A percentile compares a stretch with the other conserved stretches of the same genome.
phyloP scores from a whole-genome alignment of 768 basidiomycete species.

The Hypholoma fasciculare region DNA sequence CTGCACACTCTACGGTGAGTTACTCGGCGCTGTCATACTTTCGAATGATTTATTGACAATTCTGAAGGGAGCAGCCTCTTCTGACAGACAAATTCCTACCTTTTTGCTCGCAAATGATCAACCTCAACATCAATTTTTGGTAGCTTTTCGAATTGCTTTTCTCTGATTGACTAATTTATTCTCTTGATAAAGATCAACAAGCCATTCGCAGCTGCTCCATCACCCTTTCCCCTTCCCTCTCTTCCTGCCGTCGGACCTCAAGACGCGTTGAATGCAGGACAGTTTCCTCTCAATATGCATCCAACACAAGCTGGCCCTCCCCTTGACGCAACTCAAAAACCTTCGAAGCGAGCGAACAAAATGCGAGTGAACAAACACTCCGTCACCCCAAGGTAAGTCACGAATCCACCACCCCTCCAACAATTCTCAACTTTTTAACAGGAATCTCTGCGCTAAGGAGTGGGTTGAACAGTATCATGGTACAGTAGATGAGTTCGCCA shows the following conservation, averaged over 20 bases:
- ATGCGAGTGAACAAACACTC: slow-evolving; percentile 11
- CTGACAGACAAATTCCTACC: slow-evolving; percentile 7
- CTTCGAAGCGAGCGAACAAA: slow-evolving; percentile 4
- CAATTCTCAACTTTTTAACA: neutral
- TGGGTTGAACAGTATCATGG: slow-evolving; percentile 11
- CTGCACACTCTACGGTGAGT: too few relatives aligned
- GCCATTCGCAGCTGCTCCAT: slow-evolving; percentile 3
- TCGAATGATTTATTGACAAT: neutral
- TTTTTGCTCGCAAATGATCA: slow-evolving; percentile 2
- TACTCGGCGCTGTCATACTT: too few relatives aligned
- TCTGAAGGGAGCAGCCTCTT: slow-evolving; percentile 6
- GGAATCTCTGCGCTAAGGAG: slow-evolving; percentile 11
- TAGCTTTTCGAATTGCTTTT: slow-evolving; percentile 6
- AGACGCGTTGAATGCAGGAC: slow-evolving; percentile 2
- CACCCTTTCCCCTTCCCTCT: neutral
- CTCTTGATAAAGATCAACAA: neutral
- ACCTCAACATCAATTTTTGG: slow-evolving; percentile 12
- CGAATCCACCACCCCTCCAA: slow-evolving; percentile 3
- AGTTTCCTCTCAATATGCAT: neutral
- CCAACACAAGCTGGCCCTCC: slow-evolving; percentile 1
- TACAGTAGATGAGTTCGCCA: slow-evolving; percentile 12
- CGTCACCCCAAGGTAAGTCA: slow-evolving; percentile 8
- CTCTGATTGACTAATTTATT: neutral
- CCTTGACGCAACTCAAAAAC: slow-evolving; percentile 10
- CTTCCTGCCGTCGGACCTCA: slow-evolving; percentile 3